Evolutionary conservation across 805 yeast genomes (phyloP).

Genomic region (Candida vaughaniae): DNA sequence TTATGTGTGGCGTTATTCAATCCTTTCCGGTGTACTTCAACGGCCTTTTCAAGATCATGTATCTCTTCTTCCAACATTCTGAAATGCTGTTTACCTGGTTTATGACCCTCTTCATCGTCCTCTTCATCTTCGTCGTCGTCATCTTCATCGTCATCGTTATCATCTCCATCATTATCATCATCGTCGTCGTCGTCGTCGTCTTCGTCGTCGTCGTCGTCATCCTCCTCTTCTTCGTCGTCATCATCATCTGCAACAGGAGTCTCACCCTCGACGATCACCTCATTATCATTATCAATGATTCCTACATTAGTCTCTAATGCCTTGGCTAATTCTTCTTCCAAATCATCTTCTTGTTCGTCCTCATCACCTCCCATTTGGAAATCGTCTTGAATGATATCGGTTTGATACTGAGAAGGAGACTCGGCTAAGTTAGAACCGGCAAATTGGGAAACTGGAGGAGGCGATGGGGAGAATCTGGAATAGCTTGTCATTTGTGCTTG

Average conservation of each 20-base stretch:
- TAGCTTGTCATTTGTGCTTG: conserved; percentile 28
- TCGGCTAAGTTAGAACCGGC: conserved; percentile 7
- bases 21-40: conserved; percentile 71
- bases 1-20: conserved; percentile 75
- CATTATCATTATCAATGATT: conserved; percentile 33
- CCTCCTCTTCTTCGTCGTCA: conserved; percentile 35
- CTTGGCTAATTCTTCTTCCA: conserved; percentile 58
- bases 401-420: conserved; percentile 18
- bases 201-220: conserved; percentile 46
- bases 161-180: conserved; percentile 55
- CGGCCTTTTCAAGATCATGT: conserved; percentile 72
- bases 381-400: conserved; percentile 33
- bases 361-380: conserved; percentile 20
- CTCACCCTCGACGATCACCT: conserved; percentile 16
- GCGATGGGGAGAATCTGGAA: conserved; percentile 28
- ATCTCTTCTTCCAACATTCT: conserved; percentile 84
- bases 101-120: conserved; percentile 52
- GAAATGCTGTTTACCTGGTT: conserved; percentile 46
- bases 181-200: conserved; percentile 49
- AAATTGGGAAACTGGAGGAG: conserved; percentile 19
- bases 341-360: conserved; percentile 18
- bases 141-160: conserved; percentile 54
- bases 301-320: conserved; percentile 46
- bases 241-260: conserved; percentile 10
- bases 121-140: conserved; percentile 50